Evolutionary conservation across 164 flowering plant species (phyloP).

Genomic region (Protea cynaroides): DNA sequence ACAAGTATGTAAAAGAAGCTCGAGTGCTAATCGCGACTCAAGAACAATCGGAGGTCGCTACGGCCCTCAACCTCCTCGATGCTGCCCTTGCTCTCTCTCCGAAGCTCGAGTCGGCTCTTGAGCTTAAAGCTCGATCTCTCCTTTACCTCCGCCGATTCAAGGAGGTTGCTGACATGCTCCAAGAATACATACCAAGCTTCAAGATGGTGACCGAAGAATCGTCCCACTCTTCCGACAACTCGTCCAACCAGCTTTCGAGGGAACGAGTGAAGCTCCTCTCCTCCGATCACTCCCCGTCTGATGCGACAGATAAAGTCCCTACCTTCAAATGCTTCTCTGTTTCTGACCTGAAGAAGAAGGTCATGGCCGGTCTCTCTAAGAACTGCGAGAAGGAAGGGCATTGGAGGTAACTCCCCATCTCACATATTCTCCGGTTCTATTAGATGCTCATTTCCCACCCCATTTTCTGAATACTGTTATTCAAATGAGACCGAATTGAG

Average conservation of each 20-base stretch:
- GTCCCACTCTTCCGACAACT: slow-evolving; percentile 38
- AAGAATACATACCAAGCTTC: slow-evolving; percentile 85
- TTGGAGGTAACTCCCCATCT: slow-evolving; percentile 68
- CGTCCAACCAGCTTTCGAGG: slow-evolving; percentile 46
- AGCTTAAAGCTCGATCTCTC: slow-evolving; percentile 81
- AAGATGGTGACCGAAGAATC: slow-evolving; percentile 50
- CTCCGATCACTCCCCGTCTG: slow-evolving; percentile 20
- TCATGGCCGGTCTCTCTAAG: slow-evolving; percentile 69
- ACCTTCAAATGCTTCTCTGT: slow-evolving; percentile 87
- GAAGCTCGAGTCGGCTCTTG: slow-evolving; percentile 67
- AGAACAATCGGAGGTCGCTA: slow-evolving; percentile 51
- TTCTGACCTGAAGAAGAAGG: slow-evolving; percentile 84
- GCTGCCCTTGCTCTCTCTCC: slow-evolving; percentile 74
- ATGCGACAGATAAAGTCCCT: slow-evolving; percentile 28
- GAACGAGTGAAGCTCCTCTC: slow-evolving; percentile 67
- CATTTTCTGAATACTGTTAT: no score
- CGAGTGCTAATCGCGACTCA: slow-evolving; percentile 54
- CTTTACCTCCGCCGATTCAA: slow-evolving; percentile 74
- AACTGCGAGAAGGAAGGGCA: slow-evolving; percentile 71
- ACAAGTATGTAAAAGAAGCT: slow-evolving; percentile 74
- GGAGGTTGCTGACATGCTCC: slow-evolving; percentile 92
- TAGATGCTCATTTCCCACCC: background rate
- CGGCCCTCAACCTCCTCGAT: slow-evolving; percentile 74
- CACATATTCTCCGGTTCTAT: background rate
- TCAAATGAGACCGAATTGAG: no score